Base-by-base conservation (phyloP, 176 grass and related monocot genomes). In the Chloris gayana region DNA sequence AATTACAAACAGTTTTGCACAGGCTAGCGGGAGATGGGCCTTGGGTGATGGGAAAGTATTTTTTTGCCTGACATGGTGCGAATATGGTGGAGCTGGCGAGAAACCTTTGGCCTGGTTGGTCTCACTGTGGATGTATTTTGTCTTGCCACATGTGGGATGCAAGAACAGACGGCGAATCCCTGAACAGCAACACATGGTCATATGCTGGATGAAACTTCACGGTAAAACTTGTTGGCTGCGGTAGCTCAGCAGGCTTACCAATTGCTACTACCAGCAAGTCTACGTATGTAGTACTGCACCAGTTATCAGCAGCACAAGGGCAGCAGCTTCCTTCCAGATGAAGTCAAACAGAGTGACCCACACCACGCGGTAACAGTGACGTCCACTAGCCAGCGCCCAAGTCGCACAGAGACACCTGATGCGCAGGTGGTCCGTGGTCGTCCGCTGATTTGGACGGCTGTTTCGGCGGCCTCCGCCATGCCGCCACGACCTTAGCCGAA, bases 1-100 rank as follows among this genome's bases (percentile, higher is more conserved):
- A 51, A 81, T 86, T 39, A 30, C 71, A 31, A 70, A 84, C 76
- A 70, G 87, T 80, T 70, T 45, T 42, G 50, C 74, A 42, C 51
- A 37, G 34, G 32, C 24, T 31, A 51, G 34, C 17, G 30, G 30
- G 32, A 19, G 7, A 51, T 49, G 14, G 14, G 33, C 18, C 59
- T 27, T 31, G 10, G 33, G 56, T 56, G 21, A 35, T 21, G 64
- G 26, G 47, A 29, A 64, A 59, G 5, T 10, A 25, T 53, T 41
- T 58, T 26, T 29, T 57, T 26, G 69, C 21, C 69, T 34, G 26
- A 80, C 69, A 19, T 53, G 41, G 0, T 44, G 41, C 35, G 35
- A 37, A 37, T 37, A 37, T 37, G 35, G 35, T 37, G 35, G 35
- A 37, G 35, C 4, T 6, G 5, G 35, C 3, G 35, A 37, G 35